Percentiles rank a stretch among this genome's conserved stretches.
Conservation (phyloP, 306 rosid genomes). For the Clitoria ternatea region DNA sequence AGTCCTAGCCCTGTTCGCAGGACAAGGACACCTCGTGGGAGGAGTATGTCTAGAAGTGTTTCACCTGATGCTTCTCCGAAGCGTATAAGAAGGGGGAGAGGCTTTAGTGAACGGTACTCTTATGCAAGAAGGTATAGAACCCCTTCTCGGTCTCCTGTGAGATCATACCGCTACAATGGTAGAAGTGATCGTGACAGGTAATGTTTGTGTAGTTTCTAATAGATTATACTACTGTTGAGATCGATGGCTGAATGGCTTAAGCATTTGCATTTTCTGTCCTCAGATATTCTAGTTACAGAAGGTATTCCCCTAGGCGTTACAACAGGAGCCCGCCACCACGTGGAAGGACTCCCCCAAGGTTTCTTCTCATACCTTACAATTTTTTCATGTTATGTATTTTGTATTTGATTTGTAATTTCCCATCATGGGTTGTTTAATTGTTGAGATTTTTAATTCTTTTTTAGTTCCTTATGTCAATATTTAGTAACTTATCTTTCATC, state of each 20-base stretch:
- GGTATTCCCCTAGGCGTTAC: slow-evolving; percentile 88
- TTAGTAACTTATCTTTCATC: too few species aligned
- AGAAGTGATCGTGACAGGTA: slow-evolving; percentile 72
- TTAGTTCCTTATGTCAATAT: neutral
- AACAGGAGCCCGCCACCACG: slow-evolving; percentile 88
- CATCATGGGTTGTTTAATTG: neutral
- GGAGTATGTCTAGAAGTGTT: slow-evolving; percentile 78
- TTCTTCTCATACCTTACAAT: neutral
- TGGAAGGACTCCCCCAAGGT: slow-evolving; percentile 87
- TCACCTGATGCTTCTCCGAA: slow-evolving; percentile 87
- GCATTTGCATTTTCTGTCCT: neutral
- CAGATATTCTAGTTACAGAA: slow-evolving; percentile 77
- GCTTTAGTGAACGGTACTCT: slow-evolving; percentile 91
- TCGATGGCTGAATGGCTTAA: neutral
- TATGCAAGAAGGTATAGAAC: slow-evolving; percentile 92
- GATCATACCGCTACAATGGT: slow-evolving; percentile 84
- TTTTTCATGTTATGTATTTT: neutral
- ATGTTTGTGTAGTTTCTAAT: neutral
- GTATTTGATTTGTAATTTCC: neutral
- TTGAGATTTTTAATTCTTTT: neutral
- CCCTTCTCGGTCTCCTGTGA: slow-evolving; percentile 83
- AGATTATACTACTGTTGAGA: neutral
- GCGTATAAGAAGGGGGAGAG: slow-evolving; percentile 94
- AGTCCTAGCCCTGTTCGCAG: slow-evolving; percentile 76
- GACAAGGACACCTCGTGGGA: slow-evolving; percentile 67